These are phyloP conservation scores for Eimeria mitis DNA, from an alignment of 169 alveolate genomes.

Conservation along the genomic window DNA sequence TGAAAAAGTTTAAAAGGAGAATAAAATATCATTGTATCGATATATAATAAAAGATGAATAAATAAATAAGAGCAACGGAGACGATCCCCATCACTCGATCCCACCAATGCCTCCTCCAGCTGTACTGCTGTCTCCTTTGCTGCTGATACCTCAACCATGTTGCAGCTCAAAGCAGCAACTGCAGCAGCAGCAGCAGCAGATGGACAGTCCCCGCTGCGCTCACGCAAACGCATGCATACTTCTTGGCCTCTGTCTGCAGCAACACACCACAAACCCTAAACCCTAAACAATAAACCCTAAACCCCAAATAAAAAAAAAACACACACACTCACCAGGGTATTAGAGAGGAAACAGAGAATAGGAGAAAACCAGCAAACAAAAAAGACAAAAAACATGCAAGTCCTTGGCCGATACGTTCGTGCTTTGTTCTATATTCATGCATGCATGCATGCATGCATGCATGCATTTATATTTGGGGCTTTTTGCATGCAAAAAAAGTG, in stretches of 20 bases:
- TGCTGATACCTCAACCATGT: neutral
- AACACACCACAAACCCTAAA: neutral
- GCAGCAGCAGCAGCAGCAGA: neutral
- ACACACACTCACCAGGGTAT: no score
- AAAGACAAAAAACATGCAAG: neutral
- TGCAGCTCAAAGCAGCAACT: neutral
- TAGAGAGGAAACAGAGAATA: no score
- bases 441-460: neutral
- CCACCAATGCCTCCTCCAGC: conserved; percentile 16
- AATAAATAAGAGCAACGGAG: conserved; percentile 11
- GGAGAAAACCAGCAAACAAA: neutral
- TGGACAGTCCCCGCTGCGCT: neutral
- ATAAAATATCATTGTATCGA: conserved; percentile 23
- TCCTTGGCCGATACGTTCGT: neutral
- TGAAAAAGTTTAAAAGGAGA: neutral
- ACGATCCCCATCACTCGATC: neutral
- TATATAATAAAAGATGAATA: conserved; percentile 9
- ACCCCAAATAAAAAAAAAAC: neutral
- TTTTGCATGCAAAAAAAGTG: neutral
- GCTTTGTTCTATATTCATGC: neutral
- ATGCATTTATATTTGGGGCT: neutral
- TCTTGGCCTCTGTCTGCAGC: conserved; percentile 27
- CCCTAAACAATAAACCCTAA: neutral
- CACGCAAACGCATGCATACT: neutral
- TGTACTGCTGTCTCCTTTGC: neutral